Evolutionary conservation across 176 grass and related monocot species (phyloP), one percentile per base, ranked within the genome.

Genomic region (Tuctoria greenei): DNA sequence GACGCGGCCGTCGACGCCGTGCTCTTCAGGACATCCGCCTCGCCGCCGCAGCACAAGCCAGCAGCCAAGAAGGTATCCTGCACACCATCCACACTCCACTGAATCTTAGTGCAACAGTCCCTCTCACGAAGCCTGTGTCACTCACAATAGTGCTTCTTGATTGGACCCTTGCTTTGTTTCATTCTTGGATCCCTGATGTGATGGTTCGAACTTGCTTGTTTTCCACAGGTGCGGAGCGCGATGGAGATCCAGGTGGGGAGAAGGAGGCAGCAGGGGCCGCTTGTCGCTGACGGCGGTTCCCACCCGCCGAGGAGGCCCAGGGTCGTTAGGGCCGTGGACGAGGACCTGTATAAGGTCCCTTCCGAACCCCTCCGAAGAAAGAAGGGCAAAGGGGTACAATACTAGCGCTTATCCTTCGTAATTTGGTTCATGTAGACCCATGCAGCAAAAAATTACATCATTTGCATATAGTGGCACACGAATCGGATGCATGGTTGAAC

Each of bases 301-400:
- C 70, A 42, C 40, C 25, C 25, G 28, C 20, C 38, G 5, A 67
- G 80, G 71, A 57, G 62, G 50, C 50, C 62, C 5, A 10, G 71
- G 39, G 72, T 82, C 26, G 77, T 77, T 52, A 75, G 76, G 57
- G 80, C 86, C 18, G 83, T 93, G 21, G 83, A 93, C 28, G 86
- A 86, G 72, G 90, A 93, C 78, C 65, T 93, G 21, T 93, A 93
- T 81, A 71, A 84, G 61, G 88, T 93, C 55, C 86, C 83, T 15
- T 50, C 86, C 4, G 83, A 84, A 15, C 71, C 86, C 11, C 60
- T 81, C 13, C 64, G 74, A 44, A 34, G 74, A 44, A 34, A 81
- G 27, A 93, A 84, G 67, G 61, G 67, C 12, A 89, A 73, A 77
- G 78, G 66, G 83, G 90, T 92, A 85, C 15, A n/a, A n/a, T 31